Evolutionary conservation across 495 filamentous ascomycete species (phyloP), one percentile per base, ranked within the genome.

Genomic region (Eremomyces bilateralis): DNA sequence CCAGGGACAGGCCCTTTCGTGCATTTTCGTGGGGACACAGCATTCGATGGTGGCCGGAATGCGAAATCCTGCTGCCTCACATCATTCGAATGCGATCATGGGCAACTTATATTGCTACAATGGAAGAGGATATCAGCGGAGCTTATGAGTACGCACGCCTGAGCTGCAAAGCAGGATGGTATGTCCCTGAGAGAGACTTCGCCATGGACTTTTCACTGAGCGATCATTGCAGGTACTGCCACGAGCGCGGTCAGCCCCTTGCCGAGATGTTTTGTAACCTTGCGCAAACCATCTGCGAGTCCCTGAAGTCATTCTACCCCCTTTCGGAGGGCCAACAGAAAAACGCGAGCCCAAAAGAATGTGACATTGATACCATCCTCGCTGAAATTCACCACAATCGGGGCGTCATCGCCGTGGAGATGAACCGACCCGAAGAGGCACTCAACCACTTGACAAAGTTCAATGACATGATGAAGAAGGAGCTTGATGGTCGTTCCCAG

Each of bases 1-100:
- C 37, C 33, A 16, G 15, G 2, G 24, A 30, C 8, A 50, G 48
- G 51, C 44, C 41, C 18, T 41, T 22, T 36, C 15, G 39, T 31
- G 10, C 34, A 36, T 33, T 42, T 29, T 31, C 42, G 32, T 37
- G 42, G 31, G 29, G 37, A 4, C 37, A 48, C 37, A 27, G 18
- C 39, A 40, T 43, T 29, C 35, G 21, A 33, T n/a, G 43, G 29
- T 54, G 48, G 45, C 36, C 45, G 33, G 18, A 35, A n/a, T 54
- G 52, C 38, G 42, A 42, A 12, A 38, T 38, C 8, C 29, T 51
- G 3, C 46, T 44, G 35, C 49, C 49, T 17, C 50, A 53, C 31
- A 21, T 53, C 8, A 33, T 47, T 6, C 30, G 33, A 29, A 30
- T 51, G n/a, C n/a, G n/a, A n/a, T n/a, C n/a, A n/a, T n/a, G n/a